phyloP scores from a whole-genome alignment of 345 rosid species.

The Noccaea caerulescens region DNA sequence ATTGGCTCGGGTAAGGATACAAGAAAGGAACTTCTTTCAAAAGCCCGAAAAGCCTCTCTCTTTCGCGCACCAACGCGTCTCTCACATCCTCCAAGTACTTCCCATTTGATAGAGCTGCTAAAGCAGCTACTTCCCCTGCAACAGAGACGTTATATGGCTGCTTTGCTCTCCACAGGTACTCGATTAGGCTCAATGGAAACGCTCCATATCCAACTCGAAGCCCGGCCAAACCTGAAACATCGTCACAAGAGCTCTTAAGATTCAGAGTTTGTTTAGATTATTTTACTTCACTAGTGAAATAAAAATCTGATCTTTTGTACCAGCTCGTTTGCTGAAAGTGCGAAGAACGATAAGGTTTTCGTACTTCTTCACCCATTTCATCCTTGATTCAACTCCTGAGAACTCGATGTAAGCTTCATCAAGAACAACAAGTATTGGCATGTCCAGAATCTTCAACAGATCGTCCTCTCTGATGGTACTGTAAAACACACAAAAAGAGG shows the following conservation, averaged over 20 bases:
- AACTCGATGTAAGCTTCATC: conserved; percentile 97
- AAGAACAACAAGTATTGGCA: conserved; percentile 85
- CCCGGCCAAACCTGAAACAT: conserved; percentile 78
- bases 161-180: conserved; percentile 92
- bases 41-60: conserved; percentile 73
- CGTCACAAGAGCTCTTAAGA: not conserved
- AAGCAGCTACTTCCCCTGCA: conserved; percentile 91
- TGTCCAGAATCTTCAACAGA: conserved; percentile 72
- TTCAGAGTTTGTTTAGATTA: not conserved
- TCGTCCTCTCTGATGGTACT: conserved; percentile 79
- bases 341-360: conserved; percentile 92
- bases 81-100: conserved; percentile 78
- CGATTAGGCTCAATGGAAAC: conserved; percentile 81
- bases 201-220: conserved; percentile 96
- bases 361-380: conserved; percentile 94
- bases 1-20: conserved; percentile 75
- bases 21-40: conserved; percentile 79
- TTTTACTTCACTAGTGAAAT: not conserved
- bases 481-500: conserved; percentile 22
- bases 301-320: conserved; percentile 42
- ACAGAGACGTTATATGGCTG: conserved; percentile 97
- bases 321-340: conserved; percentile 98
- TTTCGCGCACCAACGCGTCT: conserved; percentile 69
- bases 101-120: conserved; percentile 79
- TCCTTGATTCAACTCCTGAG: conserved; percentile 77